Conservation (phyloP, 2,329 filamentous ascomycete genomes). For the Colletotrichum tabaci region DNA sequence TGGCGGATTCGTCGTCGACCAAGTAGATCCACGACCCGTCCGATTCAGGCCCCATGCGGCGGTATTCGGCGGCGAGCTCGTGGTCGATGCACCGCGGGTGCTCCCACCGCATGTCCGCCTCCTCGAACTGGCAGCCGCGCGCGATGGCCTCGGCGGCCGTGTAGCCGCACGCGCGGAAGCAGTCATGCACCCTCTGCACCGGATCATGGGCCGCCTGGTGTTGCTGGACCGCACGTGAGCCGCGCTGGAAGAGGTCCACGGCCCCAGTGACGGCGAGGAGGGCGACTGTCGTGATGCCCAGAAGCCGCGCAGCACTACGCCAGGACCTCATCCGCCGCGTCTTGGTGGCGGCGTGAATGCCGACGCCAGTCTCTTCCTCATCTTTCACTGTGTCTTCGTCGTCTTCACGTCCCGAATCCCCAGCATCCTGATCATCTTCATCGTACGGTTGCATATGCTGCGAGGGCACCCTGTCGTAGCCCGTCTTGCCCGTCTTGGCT, state of each 20-base stretch:
- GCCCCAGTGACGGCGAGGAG: constrained; percentile 6
- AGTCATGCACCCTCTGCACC: constrained; percentile 17
- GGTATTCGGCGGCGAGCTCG: constrained; percentile 16
- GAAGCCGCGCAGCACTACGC: not conserved
- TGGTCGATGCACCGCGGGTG: constrained; percentile 8
- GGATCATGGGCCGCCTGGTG: not conserved
- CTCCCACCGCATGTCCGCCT: constrained; percentile 21
- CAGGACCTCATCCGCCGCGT: not conserved
- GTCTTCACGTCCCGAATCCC: not conserved
- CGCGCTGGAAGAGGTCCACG: constrained; percentile 9
- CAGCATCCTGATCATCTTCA: not conserved
- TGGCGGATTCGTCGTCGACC: constrained; percentile 2
- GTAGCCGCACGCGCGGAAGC: constrained; percentile 19
- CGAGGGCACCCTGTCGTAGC: not conserved
- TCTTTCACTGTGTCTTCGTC: not conserved
- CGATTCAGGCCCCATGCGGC: constrained; percentile 8
- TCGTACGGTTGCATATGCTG: not conserved
- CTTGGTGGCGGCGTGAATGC: not conserved
- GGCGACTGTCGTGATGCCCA: constrained; percentile 8
- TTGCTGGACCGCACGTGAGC: constrained; percentile 6
- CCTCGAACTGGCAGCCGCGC: constrained; percentile 15
- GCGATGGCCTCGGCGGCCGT: constrained; percentile 18
- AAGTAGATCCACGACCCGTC: constrained; percentile 12
- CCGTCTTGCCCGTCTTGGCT: not conserved
- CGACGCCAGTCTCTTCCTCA: not conserved